Evolutionary conservation across 768 basidiomycete species (phyloP).

Genomic region (Boletus patriciae): DNA sequence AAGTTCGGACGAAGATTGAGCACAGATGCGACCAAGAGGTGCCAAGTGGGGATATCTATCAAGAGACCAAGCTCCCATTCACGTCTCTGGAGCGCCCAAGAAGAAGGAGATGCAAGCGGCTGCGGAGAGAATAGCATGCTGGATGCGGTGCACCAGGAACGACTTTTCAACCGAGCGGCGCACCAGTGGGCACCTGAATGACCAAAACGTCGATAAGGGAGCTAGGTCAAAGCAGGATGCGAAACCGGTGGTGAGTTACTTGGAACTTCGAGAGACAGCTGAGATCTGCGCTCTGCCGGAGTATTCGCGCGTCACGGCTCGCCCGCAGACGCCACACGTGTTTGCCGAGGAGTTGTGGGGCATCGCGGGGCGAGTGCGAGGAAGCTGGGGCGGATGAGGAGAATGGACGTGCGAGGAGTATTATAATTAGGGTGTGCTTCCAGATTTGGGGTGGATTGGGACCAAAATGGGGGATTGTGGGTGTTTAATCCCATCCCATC

Average conservation of each 20-base stretch:
- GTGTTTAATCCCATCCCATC: constrained; percentile 18
- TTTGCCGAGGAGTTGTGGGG: not conserved
- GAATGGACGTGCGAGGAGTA: not conserved
- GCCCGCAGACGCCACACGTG: too few species aligned
- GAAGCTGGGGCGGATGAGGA: not conserved
- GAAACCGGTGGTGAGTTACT: not conserved
- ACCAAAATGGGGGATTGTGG: constrained; percentile 18
- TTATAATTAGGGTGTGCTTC: not conserved
- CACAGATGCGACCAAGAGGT: not conserved
- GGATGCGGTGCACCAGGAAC: not conserved
- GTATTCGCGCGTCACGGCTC: not conserved
- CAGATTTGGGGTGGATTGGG: constrained; percentile 10
- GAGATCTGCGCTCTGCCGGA: not conserved
- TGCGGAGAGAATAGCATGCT: not conserved
- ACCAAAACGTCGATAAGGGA: constrained; percentile 11
- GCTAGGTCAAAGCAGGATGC: not conserved
- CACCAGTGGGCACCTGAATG: not conserved
- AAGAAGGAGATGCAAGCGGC: not conserved
- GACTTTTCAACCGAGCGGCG: constrained; percentile 8
- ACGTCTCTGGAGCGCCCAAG: not conserved
- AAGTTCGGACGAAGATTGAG: not conserved
- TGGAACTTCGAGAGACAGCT: not conserved
- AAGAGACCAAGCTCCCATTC: not conserved
- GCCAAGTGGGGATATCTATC: not conserved
- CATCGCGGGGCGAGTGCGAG: not conserved